Base-by-base conservation (phyloP, 169 alveolate species). In the Haemoproteus tartakovskyi region DNA sequence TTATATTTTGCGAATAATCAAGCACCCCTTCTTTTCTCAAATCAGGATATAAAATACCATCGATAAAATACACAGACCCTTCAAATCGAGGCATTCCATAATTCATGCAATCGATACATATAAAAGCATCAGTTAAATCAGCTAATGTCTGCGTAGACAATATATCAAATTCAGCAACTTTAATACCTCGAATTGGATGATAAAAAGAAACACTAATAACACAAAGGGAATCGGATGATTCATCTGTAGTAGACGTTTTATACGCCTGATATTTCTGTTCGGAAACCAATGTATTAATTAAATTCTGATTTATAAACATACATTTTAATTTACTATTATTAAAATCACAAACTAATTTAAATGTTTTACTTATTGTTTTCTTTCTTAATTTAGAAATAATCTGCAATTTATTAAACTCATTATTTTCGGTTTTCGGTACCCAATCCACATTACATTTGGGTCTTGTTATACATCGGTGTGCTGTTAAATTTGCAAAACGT, bases 141-240 rank as follows among this genome's bases (percentile, higher is more conserved):
- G 92, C 83, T 29, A 91, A 84, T 3, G 92, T 88, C 45, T 91
- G 95, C 4, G 64, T 61, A 14, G 92, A 85, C 18, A 91, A 57
- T 3, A 91, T 80, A 52, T 91, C 95, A 63, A 54, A 91, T 60
- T 88, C 95, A 6, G 90, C 81, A 43, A 89, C 61, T 48, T 88
- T 91, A 70, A 86, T 89, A 12, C 95, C 95, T 40, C 94, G 37
- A 11, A 90, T 86, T 11, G 87, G 90, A 36, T 91, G 95, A 47
- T 88, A 91, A 52, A 91, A 85, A 21, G 89, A 87, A 22, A 91
- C 86, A 0, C 84, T 86, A n/a, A 82, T 70, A 12, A 67, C 84
- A 1, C 81, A 33, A 61, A 79, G 60, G 46, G 47, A 54, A 3
- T 59, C 52, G 1, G 29, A 47, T 6, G 57, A 6, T 33, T 33